These are phyloP conservation scores for Pulveroboletus sp. DNA, from an alignment of 768 basidiomycete genomes.

Conservation along the genomic window DNA sequence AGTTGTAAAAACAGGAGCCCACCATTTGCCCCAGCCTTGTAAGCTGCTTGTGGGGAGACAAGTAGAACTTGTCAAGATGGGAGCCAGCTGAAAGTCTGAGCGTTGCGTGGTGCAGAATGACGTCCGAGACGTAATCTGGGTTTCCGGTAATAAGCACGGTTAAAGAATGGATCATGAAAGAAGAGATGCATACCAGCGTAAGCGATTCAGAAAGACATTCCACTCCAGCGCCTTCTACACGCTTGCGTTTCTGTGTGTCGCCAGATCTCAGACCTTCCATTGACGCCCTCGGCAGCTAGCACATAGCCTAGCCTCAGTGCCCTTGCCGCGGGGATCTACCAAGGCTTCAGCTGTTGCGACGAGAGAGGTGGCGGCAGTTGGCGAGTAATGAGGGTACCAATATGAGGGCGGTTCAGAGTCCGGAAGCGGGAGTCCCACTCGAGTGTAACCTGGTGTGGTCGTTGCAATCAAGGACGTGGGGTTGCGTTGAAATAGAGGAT, in stretches of 20 bases:
- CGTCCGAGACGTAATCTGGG: slow-evolving; percentile 46
- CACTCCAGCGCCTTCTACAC: slow-evolving; percentile 40
- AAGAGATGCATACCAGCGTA: slow-evolving; percentile 41
- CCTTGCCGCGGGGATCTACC: slow-evolving; percentile 47
- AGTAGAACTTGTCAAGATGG: slow-evolving; percentile 40
- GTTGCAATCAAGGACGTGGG: slow-evolving; percentile 11
- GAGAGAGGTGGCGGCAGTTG: too few relatives aligned
- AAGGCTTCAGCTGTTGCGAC: slow-evolving; percentile 40
- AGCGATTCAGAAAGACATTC: slow-evolving; percentile 41
- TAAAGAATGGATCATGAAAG: too few relatives aligned
- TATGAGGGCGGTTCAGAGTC: slow-evolving; percentile 29
- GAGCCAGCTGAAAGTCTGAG: slow-evolving; percentile 47
- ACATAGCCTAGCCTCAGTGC: slow-evolving; percentile 39
- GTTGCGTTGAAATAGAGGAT: too few relatives aligned
- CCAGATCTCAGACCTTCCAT: slow-evolving; percentile 22
- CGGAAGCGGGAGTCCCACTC: slow-evolving; percentile 1
- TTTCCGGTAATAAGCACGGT: background rate
- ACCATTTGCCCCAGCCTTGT: too few relatives aligned
- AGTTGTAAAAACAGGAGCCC: slow-evolving; percentile 44
- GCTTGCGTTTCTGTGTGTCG: slow-evolving; percentile 36
- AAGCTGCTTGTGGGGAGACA: slow-evolving; percentile 40
- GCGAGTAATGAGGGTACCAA: slow-evolving; percentile 39
- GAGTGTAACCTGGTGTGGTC: slow-evolving; percentile 26
- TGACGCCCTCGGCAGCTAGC: slow-evolving; percentile 31
- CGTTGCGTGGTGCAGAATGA: slow-evolving; percentile 47